Conservation (phyloP, 2,329 filamentous ascomycete genomes). For the Diplodia intermedia region DNA sequence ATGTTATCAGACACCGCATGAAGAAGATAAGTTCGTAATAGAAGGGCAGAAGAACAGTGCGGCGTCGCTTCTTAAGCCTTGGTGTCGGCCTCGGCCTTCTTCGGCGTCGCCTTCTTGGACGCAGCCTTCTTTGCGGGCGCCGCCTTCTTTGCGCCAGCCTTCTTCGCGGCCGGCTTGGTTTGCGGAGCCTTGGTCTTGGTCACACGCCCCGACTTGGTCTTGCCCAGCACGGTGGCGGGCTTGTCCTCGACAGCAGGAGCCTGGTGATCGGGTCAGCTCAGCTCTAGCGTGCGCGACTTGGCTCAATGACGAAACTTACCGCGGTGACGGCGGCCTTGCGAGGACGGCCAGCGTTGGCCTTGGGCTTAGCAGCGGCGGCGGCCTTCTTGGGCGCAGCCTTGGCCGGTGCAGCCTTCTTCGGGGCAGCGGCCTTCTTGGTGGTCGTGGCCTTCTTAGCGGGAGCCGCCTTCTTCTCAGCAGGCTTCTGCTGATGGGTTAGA, state of each 20-base stretch:
- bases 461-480: slow-evolving; percentile 52
- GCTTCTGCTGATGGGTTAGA: slow-evolving; percentile 20
- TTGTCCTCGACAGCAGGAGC: slow-evolving; percentile 72
- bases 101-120: slow-evolving; percentile 44
- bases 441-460: slow-evolving; percentile 42
- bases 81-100: slow-evolving; percentile 43
- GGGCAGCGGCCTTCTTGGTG: slow-evolving; percentile 43
- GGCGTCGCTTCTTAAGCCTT: slow-evolving; percentile 5
- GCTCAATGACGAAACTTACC: slow-evolving; percentile 18
- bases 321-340: slow-evolving; percentile 50
- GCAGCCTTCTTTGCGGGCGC: slow-evolving; percentile 55
- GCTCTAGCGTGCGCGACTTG: neutral
- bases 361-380: slow-evolving; percentile 47
- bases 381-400: slow-evolving; percentile 46
- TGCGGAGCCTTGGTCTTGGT: slow-evolving; percentile 69
- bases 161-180: slow-evolving; percentile 40
- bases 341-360: slow-evolving; percentile 56
- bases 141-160: slow-evolving; percentile 49
- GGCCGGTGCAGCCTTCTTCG: slow-evolving; percentile 56
- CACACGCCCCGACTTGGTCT: slow-evolving; percentile 87
- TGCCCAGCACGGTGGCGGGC: slow-evolving; percentile 70
- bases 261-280: slow-evolving; percentile 40
- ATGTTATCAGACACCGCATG: slow-evolving; percentile 15
- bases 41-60: neutral
- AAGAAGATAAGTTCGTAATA: slow-evolving; percentile 24